Percentiles rank a stretch among this genome's conserved stretches.
Evolutionary conservation across 768 basidiomycete genomes (phyloP).

Genomic region (Tubosaeta sp.): DNA sequence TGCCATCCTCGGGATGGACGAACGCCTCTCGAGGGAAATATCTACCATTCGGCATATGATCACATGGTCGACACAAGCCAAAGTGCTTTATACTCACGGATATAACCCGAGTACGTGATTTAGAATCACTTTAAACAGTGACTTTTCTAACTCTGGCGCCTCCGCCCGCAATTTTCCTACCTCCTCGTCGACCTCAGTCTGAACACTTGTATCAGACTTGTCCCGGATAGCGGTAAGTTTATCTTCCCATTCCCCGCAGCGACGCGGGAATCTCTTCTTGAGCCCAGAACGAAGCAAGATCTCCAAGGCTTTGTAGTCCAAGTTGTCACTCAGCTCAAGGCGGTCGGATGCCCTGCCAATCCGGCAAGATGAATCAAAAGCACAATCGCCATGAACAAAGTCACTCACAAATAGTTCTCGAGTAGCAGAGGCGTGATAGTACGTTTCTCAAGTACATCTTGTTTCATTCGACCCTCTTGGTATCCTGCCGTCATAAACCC

Average conservation of each 20-base stretch:
- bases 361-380: neutral
- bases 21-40: constrained; percentile 14
- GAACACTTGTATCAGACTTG: neutral
- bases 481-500: constrained; percentile 35
- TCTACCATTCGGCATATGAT: constrained; percentile 1
- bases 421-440: constrained; percentile 12
- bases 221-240: neutral
- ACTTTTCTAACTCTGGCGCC: constrained; percentile 4
- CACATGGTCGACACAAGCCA: neutral
- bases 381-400: neutral
- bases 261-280: constrained; percentile 17
- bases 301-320: constrained; percentile 23
- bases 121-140: constrained; percentile 24
- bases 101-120: constrained; percentile 20
- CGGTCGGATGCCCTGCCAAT: constrained; percentile 18
- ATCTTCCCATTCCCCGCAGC: constrained; percentile 23
- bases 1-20: neutral
- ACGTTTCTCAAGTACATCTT: no score
- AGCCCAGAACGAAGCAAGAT: constrained; percentile 30
- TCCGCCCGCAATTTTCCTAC: constrained; percentile 4
- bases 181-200: neutral
- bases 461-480: neutral
- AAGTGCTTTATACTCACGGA: constrained; percentile 12
- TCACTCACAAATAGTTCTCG: constrained; percentile 16
- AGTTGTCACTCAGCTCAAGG: constrained; percentile 20